Percentiles rank a stretch among this genome's conserved stretches.
phyloP scores from a whole-genome alignment of 306 rosid genomes.

The Medicago ruthenica region DNA sequence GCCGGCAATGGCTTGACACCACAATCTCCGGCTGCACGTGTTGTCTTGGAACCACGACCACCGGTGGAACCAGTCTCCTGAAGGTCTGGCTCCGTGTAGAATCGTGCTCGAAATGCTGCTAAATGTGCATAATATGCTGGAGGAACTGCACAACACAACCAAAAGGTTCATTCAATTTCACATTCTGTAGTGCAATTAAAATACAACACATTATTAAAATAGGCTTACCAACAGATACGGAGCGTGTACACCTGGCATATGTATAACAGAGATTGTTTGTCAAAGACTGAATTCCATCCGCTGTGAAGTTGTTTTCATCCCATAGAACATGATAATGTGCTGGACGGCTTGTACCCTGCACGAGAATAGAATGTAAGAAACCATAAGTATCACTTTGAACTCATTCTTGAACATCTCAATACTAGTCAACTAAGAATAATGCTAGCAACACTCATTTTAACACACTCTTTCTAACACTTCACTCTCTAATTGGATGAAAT shows the following conservation, averaged over 20 bases:
- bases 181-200: background rate
- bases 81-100: conserved; percentile 86
- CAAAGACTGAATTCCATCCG: conserved; percentile 82
- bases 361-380: conserved; percentile 28
- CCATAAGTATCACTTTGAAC: background rate
- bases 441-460: no score
- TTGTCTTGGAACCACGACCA: conserved; percentile 60
- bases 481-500: no score
- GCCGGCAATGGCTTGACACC: conserved; percentile 95
- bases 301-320: conserved; percentile 94
- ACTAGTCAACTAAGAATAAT: no score
- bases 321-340: conserved; percentile 96
- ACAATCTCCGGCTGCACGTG: conserved; percentile 59
- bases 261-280: conserved; percentile 95
- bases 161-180: conserved; percentile 25
- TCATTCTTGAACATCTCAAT: no score
- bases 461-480: no score
- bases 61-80: conserved; percentile 71
- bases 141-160: conserved; percentile 63
- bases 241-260: conserved; percentile 96
- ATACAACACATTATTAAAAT: conserved; percentile 2
- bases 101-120: conserved; percentile 97
- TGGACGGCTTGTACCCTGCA: conserved; percentile 96
- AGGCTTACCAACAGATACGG: conserved; percentile 88
- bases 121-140: conserved; percentile 97